Evolutionary conservation across 2,329 filamentous ascomycete species (phyloP).

Genomic region (Dryadomyces sulphureus): DNA sequence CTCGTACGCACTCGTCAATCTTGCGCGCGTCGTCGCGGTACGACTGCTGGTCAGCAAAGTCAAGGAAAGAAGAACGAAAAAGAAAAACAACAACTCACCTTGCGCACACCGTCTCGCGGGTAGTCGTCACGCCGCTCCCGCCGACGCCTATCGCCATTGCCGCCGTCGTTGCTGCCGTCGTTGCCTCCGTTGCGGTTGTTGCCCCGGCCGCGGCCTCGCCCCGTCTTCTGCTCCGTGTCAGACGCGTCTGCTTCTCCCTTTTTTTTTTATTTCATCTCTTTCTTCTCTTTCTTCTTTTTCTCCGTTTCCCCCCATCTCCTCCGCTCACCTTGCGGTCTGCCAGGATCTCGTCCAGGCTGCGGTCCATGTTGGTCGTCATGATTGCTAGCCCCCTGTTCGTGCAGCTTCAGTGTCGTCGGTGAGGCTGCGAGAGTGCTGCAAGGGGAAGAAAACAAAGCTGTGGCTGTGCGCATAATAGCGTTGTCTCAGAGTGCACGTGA

Average conservation of each 20-base stretch:
- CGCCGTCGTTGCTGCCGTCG: slow-evolving; percentile 8
- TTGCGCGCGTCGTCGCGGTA: slow-evolving; percentile 49
- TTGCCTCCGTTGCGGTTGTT: slow-evolving; percentile 1
- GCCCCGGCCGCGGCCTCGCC: slow-evolving; percentile 19
- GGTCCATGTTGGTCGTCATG: slow-evolving; percentile 25
- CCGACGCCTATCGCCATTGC: slow-evolving; percentile 16
- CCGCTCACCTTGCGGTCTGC: slow-evolving; percentile 24
- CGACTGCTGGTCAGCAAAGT: slow-evolving; percentile 27
- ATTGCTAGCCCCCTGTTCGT: background rate
- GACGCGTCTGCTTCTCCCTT: background rate
- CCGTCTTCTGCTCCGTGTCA: background rate
- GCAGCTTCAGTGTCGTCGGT: background rate
- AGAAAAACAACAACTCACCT: no score
- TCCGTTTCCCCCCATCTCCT: no score
- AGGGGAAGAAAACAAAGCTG: background rate
- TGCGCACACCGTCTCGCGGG: slow-evolving; percentile 78
- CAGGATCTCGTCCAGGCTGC: slow-evolving; percentile 42
- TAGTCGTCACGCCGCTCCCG: slow-evolving; percentile 27
- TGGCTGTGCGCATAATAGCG: no score
- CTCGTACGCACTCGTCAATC: slow-evolving; percentile 50
- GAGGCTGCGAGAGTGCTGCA: background rate
- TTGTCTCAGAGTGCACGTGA: background rate
- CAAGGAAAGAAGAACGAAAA: no score
- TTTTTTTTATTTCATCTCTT: background rate
- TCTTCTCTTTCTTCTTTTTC: background rate